Conservation (phyloP, 1,284 basidiomycete species). For the Spongiforma sp. region DNA sequence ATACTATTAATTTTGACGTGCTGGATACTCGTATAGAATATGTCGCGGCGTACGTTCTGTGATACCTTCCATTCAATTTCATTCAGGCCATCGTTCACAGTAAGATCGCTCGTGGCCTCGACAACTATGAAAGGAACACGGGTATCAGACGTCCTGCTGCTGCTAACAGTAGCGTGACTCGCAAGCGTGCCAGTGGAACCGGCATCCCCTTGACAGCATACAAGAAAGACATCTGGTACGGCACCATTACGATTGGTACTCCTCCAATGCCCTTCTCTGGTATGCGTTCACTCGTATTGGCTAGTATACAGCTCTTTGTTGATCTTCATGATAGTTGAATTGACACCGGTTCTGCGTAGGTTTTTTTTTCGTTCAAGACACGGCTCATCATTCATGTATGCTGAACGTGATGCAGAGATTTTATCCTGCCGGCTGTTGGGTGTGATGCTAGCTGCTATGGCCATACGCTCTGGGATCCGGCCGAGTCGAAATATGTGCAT, state of each 20-base stretch:
- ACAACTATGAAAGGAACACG: background rate
- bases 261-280: background rate
- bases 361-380: background rate
- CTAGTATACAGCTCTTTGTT: background rate
- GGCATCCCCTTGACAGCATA: background rate
- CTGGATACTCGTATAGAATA: background rate
- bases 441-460: background rate
- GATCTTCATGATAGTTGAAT: background rate
- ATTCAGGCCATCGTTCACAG: background rate
- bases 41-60: background rate
- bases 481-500: background rate
- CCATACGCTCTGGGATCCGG: background rate
- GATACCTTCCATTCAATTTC: background rate
- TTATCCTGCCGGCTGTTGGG: background rate
- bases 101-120: background rate
- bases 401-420: background rate
- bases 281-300: background rate
- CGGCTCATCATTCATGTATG: background rate
- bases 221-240: background rate
- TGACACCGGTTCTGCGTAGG: background rate
- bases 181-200: background rate
- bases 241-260: background rate
- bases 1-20: background rate
- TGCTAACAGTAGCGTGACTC: background rate
- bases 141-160: background rate